Conservation (phyloP, 2,329 filamentous ascomycete genomes). For the Hypoxylon sp. region DNA sequence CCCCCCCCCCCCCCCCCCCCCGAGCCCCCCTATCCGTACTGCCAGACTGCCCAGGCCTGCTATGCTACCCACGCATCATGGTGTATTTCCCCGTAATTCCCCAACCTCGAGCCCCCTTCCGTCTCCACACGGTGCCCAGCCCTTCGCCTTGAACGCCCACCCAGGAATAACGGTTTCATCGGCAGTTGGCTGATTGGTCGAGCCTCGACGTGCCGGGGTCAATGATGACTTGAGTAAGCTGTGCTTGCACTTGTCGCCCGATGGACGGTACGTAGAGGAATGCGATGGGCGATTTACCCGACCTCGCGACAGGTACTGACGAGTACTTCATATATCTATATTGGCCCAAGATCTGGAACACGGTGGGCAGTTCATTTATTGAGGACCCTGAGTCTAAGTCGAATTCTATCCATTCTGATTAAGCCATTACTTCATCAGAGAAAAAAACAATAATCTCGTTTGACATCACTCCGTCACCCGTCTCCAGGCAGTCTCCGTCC, state of each 20-base stretch:
- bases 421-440: conserved; percentile 29
- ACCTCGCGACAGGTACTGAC: conserved; percentile 22
- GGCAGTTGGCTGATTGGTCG: conserved; percentile 44
- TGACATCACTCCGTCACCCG: conserved; percentile 24
- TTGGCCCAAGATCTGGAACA: conserved; percentile 35
- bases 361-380: conserved; percentile 15
- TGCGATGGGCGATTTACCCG: conserved; percentile 27
- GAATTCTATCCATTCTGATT: conserved; percentile 13
- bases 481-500: conserved; percentile 18
- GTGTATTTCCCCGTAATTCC: conserved; percentile 34
- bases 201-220: conserved; percentile 22
- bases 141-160: conserved; percentile 16
- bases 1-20: background rate
- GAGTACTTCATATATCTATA: conserved; percentile 39
- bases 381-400: conserved; percentile 18
- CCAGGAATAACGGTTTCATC: conserved; percentile 32
- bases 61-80: background rate
- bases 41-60: no score
- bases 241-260: conserved; percentile 16
- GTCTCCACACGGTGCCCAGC: conserved; percentile 35
- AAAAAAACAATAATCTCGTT: no score
- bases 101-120: conserved; percentile 25
- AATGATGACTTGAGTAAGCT: conserved; percentile 38
- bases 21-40: background rate
- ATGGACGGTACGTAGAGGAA: conserved; percentile 14